These are phyloP conservation scores for Colletotrichum camelliae DNA, from an alignment of 2,329 filamentous ascomycete species.

Conservation along the genomic window DNA sequence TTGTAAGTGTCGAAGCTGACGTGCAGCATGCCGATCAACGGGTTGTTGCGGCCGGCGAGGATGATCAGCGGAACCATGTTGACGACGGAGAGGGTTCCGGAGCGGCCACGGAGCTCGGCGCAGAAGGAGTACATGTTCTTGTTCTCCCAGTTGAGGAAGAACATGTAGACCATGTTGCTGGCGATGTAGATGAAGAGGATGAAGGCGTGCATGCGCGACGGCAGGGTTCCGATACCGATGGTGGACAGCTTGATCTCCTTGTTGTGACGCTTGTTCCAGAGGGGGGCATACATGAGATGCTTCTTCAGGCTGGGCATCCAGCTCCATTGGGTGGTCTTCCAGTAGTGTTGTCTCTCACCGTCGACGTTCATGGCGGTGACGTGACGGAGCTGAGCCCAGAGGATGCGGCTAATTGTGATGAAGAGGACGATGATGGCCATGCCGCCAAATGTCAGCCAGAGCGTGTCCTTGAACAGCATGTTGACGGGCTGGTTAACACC, in stretches of 20 bases:
- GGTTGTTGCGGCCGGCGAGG: conserved; percentile 91
- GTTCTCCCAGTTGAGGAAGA: conserved; percentile 64
- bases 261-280: conserved; percentile 71
- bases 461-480: conserved; percentile 58
- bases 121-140: conserved; percentile 68
- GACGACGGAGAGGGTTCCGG: conserved; percentile 79
- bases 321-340: conserved; percentile 60
- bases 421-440: conserved; percentile 58
- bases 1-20: conserved; percentile 98
- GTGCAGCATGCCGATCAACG: conserved; percentile 78
- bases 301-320: conserved; percentile 70
- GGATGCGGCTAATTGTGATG: conserved; percentile 59
- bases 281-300: conserved; percentile 66
- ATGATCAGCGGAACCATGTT: conserved; percentile 94
- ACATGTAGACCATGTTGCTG: conserved; percentile 69
- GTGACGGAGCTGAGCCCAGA: conserved; percentile 62
- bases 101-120: conserved; percentile 84
- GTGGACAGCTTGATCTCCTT: conserved; percentile 67
- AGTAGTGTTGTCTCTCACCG: conserved; percentile 61
- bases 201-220: conserved; percentile 66
- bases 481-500: conserved; percentile 67
- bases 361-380: conserved; percentile 62
- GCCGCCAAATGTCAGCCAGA: conserved; percentile 67
- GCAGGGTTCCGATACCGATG: conserved; percentile 67
- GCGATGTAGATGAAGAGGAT: conserved; percentile 61